A percentile compares a stretch with the other conserved stretches of the same genome.
phyloP scores from a whole-genome alignment of 441 rosid species.

The Populus hybrid region DNA sequence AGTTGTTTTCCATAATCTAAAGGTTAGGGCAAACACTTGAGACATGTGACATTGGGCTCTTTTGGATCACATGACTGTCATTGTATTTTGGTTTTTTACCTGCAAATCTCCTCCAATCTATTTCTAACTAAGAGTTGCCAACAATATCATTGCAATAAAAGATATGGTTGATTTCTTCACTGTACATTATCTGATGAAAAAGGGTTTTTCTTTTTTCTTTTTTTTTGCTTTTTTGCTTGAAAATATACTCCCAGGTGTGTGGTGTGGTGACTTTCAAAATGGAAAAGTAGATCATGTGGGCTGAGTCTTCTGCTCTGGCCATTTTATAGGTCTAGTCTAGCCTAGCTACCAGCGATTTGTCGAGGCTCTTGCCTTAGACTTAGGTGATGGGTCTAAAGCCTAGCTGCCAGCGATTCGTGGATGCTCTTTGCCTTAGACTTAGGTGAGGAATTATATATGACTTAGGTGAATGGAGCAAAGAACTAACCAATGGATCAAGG shows the following conservation, averaged over 20 bases:
- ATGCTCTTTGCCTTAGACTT: too few relatives aligned
- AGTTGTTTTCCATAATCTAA: constrained; percentile 19
- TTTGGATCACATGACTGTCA: constrained; percentile 24
- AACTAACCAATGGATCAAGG: background rate
- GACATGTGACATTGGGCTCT: constrained; percentile 32
- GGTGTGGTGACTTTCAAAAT: too few relatives aligned
- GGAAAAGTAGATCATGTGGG: background rate
- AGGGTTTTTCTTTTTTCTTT: too few relatives aligned
- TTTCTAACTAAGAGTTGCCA: background rate
- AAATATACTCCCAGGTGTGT: too few relatives aligned
- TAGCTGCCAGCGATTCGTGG: too few relatives aligned
- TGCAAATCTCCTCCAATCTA: background rate
- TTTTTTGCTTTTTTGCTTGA: too few relatives aligned
- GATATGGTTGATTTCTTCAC: background rate
- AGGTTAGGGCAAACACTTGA: constrained; percentile 16
- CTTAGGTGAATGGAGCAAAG: too few relatives aligned
- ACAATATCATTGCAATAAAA: background rate
- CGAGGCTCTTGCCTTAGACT: background rate
- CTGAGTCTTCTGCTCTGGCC: background rate
- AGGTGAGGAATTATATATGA: too few relatives aligned
- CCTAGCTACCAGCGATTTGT: background rate
- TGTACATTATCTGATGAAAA: background rate
- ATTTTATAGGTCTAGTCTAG: background rate
- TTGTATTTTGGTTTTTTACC: constrained; percentile 14
- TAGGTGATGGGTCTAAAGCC: too few relatives aligned